Percentiles rank a stretch among this genome's conserved stretches.
Evolutionary conservation across 2,329 filamentous ascomycete species (phyloP).

Genomic region (Didymella keratinophila): DNA sequence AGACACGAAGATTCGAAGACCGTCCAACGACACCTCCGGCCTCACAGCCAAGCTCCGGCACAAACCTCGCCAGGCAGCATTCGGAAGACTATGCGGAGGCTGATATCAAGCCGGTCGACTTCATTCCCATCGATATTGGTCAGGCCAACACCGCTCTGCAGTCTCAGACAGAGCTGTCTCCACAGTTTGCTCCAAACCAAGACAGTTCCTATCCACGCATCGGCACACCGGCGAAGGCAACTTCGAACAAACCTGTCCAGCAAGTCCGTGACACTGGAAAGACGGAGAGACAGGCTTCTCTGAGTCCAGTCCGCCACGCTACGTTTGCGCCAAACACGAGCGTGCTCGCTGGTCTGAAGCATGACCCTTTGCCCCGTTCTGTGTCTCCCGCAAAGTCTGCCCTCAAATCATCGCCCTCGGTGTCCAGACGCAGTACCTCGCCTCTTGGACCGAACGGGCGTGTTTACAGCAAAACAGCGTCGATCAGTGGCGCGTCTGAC

Average conservation of each 20-base stretch:
- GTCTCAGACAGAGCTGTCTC: conserved; percentile 28
- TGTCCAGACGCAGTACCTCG: conserved; percentile 54
- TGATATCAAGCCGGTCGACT: conserved; percentile 34
- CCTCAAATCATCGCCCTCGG: conserved; percentile 70
- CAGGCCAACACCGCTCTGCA: conserved; percentile 32
- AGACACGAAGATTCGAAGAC: conserved; percentile 16
- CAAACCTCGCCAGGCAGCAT: conserved; percentile 22
- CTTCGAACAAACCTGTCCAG: conserved; percentile 16
- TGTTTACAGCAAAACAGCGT: conserved; percentile 54
- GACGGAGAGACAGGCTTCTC: conserved; percentile 48
- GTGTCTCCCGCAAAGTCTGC: conserved; percentile 81
- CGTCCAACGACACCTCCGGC: conserved; percentile 17
- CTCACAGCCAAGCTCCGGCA: conserved; percentile 9
- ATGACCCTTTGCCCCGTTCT: conserved; percentile 74
- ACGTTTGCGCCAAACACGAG: conserved; percentile 70
- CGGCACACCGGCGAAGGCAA: conserved; percentile 19
- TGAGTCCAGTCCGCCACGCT: conserved; percentile 72
- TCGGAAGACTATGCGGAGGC: conserved; percentile 58
- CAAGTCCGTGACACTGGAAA: conserved; percentile 32
- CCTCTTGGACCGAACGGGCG: conserved; percentile 61
- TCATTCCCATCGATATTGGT: conserved; percentile 25
- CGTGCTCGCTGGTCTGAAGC: conserved; percentile 62
- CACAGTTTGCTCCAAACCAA: conserved; percentile 35
- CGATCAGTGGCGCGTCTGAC: conserved; percentile 64
- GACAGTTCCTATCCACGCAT: conserved; percentile 40